Evolutionary conservation across 2,329 filamentous ascomycete genomes (phyloP), one percentile per base, ranked within the genome.

Genomic region (Chaetomiaceae sp.): DNA sequence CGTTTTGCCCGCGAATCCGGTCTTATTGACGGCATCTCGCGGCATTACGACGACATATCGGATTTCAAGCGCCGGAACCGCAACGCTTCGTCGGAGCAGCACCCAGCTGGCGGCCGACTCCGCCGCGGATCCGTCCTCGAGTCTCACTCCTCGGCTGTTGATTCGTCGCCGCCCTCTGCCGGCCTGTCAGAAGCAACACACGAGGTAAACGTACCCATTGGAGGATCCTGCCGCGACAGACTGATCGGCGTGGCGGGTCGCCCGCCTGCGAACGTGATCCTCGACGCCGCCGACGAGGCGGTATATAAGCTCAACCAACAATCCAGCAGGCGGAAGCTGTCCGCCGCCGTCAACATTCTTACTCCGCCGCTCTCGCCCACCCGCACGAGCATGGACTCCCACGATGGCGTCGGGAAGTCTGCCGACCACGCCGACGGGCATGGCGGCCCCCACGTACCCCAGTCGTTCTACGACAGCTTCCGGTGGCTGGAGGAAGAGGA

Each of bases 401-500:
- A 52, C 17, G 40, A 51, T 42, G 39, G 51, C n/a, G 11, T 42
- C 30, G 47, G 50, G 39, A 50, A 36, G n/a, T 45, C 47, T 19
- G 29, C 12, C 29, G 22, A 36, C 29, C 46, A 49, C 11, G 42
- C 56, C 37, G 32, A 55, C n/a, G 47, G 41, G 22, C 57, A 58
- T 44, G 54, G n/a, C n/a, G n/a, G n/a, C n/a, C n/a, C 22, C 15
- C 52, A 51, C 24, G 59, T 75, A 55, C 66, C 75, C 29, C 72
- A 78, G 41, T 75, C 76, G 1, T 69, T 86, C 47, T 78, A 79
- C 40, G 80, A 88, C 51, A 83, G 75, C 59, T 84, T 88, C 55
- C 74, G 81, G 39, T 88, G 84, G 83, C 68, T 88, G 20, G 84
- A 89, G 24, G 82, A 87, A 47, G 81, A 86, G 43, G 76, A 83